phyloP scores from a whole-genome alignment of 257 asterid genomes.

The Solanum dulcamara region DNA sequence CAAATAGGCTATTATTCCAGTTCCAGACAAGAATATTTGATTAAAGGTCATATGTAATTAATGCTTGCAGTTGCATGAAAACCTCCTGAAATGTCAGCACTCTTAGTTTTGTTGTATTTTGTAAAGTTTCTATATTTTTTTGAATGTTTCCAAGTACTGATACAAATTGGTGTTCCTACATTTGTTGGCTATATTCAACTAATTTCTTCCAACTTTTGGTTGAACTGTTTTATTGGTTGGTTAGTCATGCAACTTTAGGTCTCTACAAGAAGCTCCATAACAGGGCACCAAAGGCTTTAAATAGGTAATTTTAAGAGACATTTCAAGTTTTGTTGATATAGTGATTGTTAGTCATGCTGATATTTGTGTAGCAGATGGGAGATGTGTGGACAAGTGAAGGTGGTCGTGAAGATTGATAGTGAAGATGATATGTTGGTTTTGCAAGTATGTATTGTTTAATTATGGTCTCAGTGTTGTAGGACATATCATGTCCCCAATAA shows the following conservation, averaged over 20 bases:
- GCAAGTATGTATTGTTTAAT: constrained; percentile 37
- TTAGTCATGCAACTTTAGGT: constrained; percentile 94
- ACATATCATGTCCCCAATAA: background rate
- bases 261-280: constrained; percentile 67
- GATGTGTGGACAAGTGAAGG: constrained; percentile 99
- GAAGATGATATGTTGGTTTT: constrained; percentile 79
- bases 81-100: background rate
- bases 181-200: background rate
- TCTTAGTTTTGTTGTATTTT: background rate
- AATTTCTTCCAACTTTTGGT: constrained; percentile 1
- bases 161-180: background rate
- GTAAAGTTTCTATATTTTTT: background rate
- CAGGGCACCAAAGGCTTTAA: constrained; percentile 79
- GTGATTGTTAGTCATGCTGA: background rate
- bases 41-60: background rate
- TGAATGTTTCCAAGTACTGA: background rate
- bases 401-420: constrained; percentile 82
- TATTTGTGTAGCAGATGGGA: constrained; percentile 68
- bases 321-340: background rate
- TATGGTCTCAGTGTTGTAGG: background rate
- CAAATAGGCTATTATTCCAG: background rate
- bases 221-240: constrained; percentile 4
- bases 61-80: background rate
- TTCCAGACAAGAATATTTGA: background rate
- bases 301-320: constrained; percentile 35